phyloP scores from a whole-genome alignment of 2,329 filamentous ascomycete species.

The Cryphonectria carpinicola region DNA sequence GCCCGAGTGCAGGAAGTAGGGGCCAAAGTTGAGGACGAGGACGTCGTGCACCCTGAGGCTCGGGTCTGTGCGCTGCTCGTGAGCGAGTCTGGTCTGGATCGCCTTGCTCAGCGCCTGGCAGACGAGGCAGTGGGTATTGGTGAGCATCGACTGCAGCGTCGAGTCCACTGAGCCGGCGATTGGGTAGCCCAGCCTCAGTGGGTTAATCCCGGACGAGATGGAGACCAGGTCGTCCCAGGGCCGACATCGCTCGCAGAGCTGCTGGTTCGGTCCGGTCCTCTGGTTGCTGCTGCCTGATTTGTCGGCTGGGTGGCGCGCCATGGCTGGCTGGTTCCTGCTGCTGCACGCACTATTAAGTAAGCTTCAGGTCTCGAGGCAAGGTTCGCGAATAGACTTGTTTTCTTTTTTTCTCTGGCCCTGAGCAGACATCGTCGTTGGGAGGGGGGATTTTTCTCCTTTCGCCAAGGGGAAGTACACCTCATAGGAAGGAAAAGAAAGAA shows the following conservation, averaged over 20 bases:
- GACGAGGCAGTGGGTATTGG: slow-evolving; percentile 9
- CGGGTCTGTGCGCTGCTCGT: slow-evolving; percentile 11
- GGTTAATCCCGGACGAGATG: slow-evolving; percentile 13
- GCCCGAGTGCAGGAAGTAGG: slow-evolving; percentile 6
- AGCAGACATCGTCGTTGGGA: not conserved
- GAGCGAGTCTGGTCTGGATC: slow-evolving; percentile 7
- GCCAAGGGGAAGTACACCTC: not conserved
- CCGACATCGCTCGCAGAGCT: slow-evolving; percentile 16
- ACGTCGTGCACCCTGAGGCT: not conserved
- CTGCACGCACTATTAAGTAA: not conserved
- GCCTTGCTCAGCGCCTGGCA: slow-evolving; percentile 7
- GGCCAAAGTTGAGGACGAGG: slow-evolving; percentile 12
- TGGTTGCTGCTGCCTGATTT: slow-evolving; percentile 3
- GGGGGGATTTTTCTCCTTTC: not conserved
- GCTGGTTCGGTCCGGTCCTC: slow-evolving; percentile 4
- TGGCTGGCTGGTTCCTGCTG: not conserved
- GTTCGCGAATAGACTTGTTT: not conserved
- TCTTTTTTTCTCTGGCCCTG: not conserved
- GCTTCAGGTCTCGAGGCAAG: not conserved
- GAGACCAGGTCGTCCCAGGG: slow-evolving; percentile 12
- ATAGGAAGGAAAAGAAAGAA: not conserved
- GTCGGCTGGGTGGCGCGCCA: slow-evolving; percentile 10
- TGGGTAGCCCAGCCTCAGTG: slow-evolving; percentile 8
- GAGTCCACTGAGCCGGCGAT: slow-evolving; percentile 17
- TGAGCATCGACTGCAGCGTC: slow-evolving; percentile 4